Conservation (phyloP, 139 green algal genomes). For the Ettlia oleoabundans region DNA sequence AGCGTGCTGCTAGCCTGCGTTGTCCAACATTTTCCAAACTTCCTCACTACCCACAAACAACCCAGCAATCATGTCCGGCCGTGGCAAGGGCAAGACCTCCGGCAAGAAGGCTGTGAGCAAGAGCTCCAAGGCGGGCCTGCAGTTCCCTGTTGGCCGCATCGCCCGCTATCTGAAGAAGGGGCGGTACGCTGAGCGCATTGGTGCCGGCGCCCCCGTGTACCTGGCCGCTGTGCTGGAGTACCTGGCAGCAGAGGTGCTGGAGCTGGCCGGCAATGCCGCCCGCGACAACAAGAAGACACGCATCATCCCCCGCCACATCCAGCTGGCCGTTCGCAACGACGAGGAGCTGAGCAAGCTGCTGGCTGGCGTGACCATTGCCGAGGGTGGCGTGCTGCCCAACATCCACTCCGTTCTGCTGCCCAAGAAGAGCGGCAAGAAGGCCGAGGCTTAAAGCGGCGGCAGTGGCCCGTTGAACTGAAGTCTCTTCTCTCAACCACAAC, state of each 20-base stretch:
- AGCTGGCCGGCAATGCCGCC: conserved; percentile 67
- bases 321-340: conserved; percentile 93
- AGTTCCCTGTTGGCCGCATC: conserved; percentile 90
- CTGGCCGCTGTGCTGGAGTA: conserved; percentile 87
- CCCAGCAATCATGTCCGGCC: conserved; percentile 53
- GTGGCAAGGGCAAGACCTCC: conserved; percentile 72
- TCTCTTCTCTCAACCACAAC: no score
- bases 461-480: no score
- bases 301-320: conserved; percentile 90
- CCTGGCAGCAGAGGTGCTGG: conserved; percentile 77
- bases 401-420: conserved; percentile 88
- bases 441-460: conserved; percentile 2
- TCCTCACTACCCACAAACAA: background rate
- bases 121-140: conserved; percentile 88
- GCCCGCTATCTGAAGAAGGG: conserved; percentile 88
- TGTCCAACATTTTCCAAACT: no score
- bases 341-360: conserved; percentile 96
- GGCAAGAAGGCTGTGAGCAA: conserved; percentile 83
- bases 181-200: conserved; percentile 71
- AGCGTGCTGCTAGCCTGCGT: no score
- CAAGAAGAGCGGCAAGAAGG: conserved; percentile 87
- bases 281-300: conserved; percentile 96
- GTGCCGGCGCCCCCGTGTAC: conserved; percentile 66
- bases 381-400: conserved; percentile 88
- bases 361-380: conserved; percentile 78